Base-by-base conservation (phyloP, 2,329 filamentous ascomycete genomes). In the Ceratocystis lukuohia region DNA sequence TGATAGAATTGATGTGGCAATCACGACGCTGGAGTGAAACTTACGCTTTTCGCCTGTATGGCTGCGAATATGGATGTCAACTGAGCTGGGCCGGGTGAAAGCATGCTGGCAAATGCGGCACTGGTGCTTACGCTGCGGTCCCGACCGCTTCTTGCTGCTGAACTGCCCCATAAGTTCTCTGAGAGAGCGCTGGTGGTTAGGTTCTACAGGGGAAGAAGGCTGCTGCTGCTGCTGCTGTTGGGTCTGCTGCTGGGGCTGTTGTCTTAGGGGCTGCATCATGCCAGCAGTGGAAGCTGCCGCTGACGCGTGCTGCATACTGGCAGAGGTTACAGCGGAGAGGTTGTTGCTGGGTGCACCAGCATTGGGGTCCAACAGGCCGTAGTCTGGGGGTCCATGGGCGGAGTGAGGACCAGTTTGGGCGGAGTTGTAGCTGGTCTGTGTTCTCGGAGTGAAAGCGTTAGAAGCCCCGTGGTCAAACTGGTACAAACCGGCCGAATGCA, bases 81-180 rank as follows among this genome's bases (percentile, higher is more conserved):
- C 77, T 15, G 93, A 96, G 74, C 91, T 96, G 1, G 93, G 93
- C 65, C 93, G 84, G 1, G 93, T 96, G 76, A 97, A 97, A 56
- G 93, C 86, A 82, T 97, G 96, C 77, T 96, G 93, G 80, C 93
- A 97, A 68, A 97, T 89, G 79, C 96, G 96, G 84, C 93, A 97
- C 80, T 96, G 96, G 80, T 97, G 94, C 82, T 97, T 97, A 85
- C 97, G 97, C 75, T 96, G 91, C 8, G 93, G 94, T 77, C 91
- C 96, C 20, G 90, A 92, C 0, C 91, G 92, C 64, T 96, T 87
- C 78, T 96, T 96, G 69, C 93, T 96, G 77, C 90, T 96, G 79
- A 97, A 97, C 72, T 96, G 92, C 64, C 91, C 86, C 94, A 99
- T 99, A 91, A 99, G 96, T 0, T 67, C 45, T 7, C 66, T 44